These are phyloP conservation scores for Phytopythium boreale DNA, from an alignment of 352 stramenopile genomes.

Conservation along the genomic window DNA sequence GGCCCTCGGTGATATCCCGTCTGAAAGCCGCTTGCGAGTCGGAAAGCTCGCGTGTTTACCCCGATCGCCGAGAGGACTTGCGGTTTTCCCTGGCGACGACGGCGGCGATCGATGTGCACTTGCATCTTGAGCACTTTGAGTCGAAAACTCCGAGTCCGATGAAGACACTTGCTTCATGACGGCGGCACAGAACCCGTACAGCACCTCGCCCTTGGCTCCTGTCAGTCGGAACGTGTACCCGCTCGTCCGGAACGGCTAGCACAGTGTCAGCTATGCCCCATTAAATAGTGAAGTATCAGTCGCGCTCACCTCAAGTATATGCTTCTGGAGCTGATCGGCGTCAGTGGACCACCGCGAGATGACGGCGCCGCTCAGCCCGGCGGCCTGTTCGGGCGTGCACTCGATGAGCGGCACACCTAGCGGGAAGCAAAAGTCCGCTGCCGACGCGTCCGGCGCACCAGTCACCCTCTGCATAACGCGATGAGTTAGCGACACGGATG, in stretches of 20 bases:
- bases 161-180: conserved; percentile 51
- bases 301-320: conserved; percentile 51
- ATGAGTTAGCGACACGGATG: background rate
- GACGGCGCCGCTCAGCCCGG: conserved; percentile 40
- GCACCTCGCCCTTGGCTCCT: conserved; percentile 75
- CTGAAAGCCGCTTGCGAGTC: background rate
- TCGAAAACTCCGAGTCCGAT: background rate
- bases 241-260: conserved; percentile 50
- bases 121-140: background rate
- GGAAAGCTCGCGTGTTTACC: conserved; percentile 35
- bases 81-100: background rate
- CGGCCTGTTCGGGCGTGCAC: conserved; percentile 53
- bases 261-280: background rate
- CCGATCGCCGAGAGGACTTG: conserved; percentile 14
- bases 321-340: conserved; percentile 50
- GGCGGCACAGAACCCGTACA: conserved; percentile 78
- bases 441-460: conserved; percentile 38
- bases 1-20: background rate
- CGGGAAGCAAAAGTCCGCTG: conserved; percentile 84
- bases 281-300: background rate
- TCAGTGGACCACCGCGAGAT: conserved; percentile 76
- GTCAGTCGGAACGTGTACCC: conserved; percentile 84
- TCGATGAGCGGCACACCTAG: conserved; percentile 57
- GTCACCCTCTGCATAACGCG: conserved; percentile 16
- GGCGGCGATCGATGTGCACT: background rate